A percentile compares a stretch with the other conserved stretches of the same genome.
Evolutionary conservation across 495 filamentous ascomycete species (phyloP).

Genomic region (Penicillium atrosanguineum): DNA sequence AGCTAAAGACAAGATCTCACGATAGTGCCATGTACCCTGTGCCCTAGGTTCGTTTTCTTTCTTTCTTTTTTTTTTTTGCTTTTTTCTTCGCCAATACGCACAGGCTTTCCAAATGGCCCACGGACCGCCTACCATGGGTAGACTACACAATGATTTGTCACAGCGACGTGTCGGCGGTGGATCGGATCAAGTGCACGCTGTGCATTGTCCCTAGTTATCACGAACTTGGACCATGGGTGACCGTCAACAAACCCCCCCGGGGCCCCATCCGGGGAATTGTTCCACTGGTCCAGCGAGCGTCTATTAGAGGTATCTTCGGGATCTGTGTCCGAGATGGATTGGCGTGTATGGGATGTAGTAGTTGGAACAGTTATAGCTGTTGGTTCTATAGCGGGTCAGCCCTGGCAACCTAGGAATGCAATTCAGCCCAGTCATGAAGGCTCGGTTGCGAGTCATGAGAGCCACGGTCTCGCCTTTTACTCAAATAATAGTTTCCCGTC

Average conservation of each 20-base stretch:
- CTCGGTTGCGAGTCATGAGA: not conserved
- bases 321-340: not conserved
- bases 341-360: not conserved
- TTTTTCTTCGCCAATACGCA: not conserved
- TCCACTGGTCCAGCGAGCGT: not conserved
- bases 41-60: not conserved
- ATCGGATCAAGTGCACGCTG: not conserved
- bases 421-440: not conserved
- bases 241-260: not conserved
- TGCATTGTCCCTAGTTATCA: slow-evolving; percentile 1
- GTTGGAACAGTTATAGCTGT: not conserved
- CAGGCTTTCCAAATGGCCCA: not conserved
- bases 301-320: not conserved
- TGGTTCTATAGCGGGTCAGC: not conserved
- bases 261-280: not conserved
- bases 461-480: not conserved
- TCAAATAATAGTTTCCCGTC: not conserved
- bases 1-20: not conserved
- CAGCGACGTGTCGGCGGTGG: not conserved
- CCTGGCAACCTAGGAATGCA: not conserved
- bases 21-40: not conserved
- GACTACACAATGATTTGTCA: not conserved
- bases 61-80: not conserved
- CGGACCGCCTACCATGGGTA: not conserved
- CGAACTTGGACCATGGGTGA: not conserved